Base-by-base conservation (phyloP, 768 basidiomycete genomes). In the Mrakia gelida region DNA sequence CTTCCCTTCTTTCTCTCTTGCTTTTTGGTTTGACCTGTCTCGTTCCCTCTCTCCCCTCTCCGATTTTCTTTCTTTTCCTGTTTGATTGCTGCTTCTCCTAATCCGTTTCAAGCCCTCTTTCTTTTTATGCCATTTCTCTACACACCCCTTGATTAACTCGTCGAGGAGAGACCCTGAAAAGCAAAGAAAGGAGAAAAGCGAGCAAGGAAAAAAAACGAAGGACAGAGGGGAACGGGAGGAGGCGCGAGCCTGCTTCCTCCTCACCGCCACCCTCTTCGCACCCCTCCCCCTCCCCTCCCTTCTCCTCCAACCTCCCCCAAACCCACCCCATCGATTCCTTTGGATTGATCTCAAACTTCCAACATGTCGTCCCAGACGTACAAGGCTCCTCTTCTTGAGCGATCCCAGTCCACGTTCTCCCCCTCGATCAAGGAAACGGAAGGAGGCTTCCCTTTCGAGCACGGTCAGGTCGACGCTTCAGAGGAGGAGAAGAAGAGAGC, bases 381-480 rank as follows among this genome's bases (percentile, higher is more conserved):
- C 38, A 6, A 45, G 41, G 3, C 41, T 45, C 67, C 38, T 6
- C 26, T 70, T 34, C 41, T 70, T 13, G 41, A 45, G 10, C 67
- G 67, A n/a, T 70, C 67, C 13, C 41, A 45, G 67, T 70, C 67
- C 3, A 70, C 67, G 67, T 70, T 70, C 67, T 73, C 72, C 8
- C 56, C 72, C 15, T 38, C 28, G 1, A 15, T 54, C 72, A 68
- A 67, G 45, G 62, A 49, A 49, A 68, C 75, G 28, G 59, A 75
- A 34, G 75, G 65, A 61, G 77, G 77, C 11, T 78, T 78, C 68
- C 77, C 77, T 3, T 78, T 78, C 54, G 73, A 28, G 13, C 30
- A 56, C n/a, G 45, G 72, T 21, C 26, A n/a, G 7, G 52, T 26
- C 45, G n/a, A 21, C 18, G 26, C 49, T 52, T 18, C 38, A 13